Conservation (phyloP, 257 asterid species). For the Jacaranda mimosifolia region DNA sequence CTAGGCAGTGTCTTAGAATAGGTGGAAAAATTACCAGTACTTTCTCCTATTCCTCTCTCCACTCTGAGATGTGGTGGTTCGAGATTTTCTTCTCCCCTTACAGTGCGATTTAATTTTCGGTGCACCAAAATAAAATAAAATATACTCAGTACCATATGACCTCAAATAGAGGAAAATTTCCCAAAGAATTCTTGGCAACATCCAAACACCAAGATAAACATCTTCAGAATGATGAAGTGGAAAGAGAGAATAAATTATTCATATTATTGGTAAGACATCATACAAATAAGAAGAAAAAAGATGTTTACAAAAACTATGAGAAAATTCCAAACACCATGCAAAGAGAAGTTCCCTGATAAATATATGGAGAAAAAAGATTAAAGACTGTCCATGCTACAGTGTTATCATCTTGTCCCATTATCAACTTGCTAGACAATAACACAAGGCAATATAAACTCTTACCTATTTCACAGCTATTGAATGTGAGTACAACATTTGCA, state of each 20-base stretch:
- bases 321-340: slow-evolving; percentile 14
- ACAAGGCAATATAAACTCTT: slow-evolving; percentile 30
- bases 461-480: slow-evolving; percentile 88
- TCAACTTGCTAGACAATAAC: slow-evolving; percentile 2
- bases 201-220: not conserved
- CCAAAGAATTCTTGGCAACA: not conserved
- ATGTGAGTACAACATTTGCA: slow-evolving; percentile 72
- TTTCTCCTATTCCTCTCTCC: not conserved
- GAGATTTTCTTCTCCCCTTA: not conserved
- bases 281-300: not conserved
- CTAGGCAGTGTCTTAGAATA: not conserved
- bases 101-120: not conserved
- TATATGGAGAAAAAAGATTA: not conserved
- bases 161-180: not conserved
- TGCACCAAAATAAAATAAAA: not conserved
- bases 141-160: not conserved
- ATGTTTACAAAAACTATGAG: not conserved
- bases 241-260: not conserved
- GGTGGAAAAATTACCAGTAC: not conserved
- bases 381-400: not conserved
- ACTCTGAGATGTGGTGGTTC: not conserved
- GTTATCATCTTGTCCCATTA: slow-evolving; percentile 10
- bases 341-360: not conserved
- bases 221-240: not conserved
- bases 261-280: not conserved